Percentiles rank a stretch among this genome's conserved stretches.
These are phyloP conservation scores for Leishmania turanica DNA, from an alignment of 208 protist species.

Conservation along the genomic window DNA sequence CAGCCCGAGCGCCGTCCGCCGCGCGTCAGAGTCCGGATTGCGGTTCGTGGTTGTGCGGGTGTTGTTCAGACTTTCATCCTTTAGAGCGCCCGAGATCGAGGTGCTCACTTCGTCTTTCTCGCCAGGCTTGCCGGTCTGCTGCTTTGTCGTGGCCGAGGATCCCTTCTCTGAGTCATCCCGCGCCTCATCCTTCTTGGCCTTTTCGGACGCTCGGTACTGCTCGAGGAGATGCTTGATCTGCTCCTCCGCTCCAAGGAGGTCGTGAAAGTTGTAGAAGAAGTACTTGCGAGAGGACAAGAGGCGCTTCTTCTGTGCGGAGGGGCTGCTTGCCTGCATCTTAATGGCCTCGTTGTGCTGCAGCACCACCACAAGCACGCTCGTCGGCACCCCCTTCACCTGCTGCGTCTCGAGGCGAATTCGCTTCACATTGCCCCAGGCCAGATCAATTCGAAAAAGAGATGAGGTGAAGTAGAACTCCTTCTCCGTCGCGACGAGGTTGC, in stretches of 20 bases:
- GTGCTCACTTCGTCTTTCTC: constrained; percentile 30
- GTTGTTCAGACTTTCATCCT: constrained; percentile 34
- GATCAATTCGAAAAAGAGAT: constrained; percentile 49
- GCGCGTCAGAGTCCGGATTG: constrained; percentile 14
- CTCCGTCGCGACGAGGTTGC: constrained; percentile 48
- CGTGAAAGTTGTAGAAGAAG: constrained; percentile 82
- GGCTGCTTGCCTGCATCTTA: constrained; percentile 13
- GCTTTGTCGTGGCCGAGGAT: constrained; percentile 13
- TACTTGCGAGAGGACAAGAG: constrained; percentile 38
- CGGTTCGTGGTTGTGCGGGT: constrained; percentile 18
- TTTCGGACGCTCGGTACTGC: constrained; percentile 31
- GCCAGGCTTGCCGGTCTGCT: constrained; percentile 17
- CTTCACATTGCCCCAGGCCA: constrained; percentile 73
- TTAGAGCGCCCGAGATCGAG: constrained; percentile 7
- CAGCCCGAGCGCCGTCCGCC: constrained; percentile 4
- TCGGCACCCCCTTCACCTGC: constrained; percentile 71
- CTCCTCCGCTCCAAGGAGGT: constrained; percentile 70
- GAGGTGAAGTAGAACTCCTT: constrained; percentile 66
- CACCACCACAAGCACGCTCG: constrained; percentile 70
- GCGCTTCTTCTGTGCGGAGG: constrained; percentile 18
- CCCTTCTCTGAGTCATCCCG: constrained; percentile 27
- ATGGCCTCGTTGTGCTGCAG: constrained; percentile 33
- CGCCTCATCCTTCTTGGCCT: constrained; percentile 12
- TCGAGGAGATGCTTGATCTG: constrained; percentile 46
- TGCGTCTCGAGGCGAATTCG: constrained; percentile 65